Conservation (phyloP, 148 eudicot genomes). For the Arbutus unedo region DNA sequence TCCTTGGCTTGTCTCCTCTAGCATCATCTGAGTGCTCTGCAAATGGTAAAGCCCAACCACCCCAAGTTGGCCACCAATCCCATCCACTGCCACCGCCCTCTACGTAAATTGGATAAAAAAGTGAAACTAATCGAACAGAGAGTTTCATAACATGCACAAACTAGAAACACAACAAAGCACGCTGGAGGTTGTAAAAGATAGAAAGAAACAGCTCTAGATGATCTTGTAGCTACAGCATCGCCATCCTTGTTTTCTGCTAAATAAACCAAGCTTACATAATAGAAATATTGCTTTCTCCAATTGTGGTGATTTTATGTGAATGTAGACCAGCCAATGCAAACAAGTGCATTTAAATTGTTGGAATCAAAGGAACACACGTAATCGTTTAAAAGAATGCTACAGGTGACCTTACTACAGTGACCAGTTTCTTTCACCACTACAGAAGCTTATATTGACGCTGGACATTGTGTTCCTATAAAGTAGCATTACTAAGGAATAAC, state of each 20-base stretch:
- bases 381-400: not conserved
- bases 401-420: not conserved
- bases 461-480: not conserved
- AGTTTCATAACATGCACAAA: not conserved
- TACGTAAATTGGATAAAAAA: not conserved
- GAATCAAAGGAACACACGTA: not conserved
- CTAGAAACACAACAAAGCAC: not conserved
- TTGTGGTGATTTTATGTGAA: not conserved
- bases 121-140: not conserved
- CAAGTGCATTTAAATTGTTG: not conserved
- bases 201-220: not conserved
- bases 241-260: not conserved
- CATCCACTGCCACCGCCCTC: not conserved
- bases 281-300: not conserved
- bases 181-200: not conserved
- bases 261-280: not conserved
- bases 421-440: not conserved
- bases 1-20: constrained; percentile 1
- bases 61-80: constrained; percentile 26
- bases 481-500: not conserved
- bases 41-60: constrained; percentile 19
- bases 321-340: not conserved
- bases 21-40: constrained; percentile 7
- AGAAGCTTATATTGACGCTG: not conserved
- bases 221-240: not conserved